Conservation (phyloP, 176 grass and related monocot species). For the Rhynchospora pubera region DNA sequence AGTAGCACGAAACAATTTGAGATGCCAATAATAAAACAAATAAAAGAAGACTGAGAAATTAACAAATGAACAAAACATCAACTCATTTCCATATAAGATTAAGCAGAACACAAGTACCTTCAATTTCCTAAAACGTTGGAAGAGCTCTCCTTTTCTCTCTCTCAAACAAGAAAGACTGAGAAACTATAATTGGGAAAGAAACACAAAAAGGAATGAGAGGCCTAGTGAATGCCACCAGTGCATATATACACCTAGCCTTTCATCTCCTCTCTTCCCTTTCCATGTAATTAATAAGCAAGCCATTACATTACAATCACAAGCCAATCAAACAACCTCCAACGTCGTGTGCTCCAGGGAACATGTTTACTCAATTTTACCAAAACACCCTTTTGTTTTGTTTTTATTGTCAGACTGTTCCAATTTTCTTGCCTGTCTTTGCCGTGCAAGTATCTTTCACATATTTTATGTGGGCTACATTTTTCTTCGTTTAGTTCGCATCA, state of each 20-base stretch:
- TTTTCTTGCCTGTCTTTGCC: neutral
- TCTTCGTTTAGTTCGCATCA: neutral
- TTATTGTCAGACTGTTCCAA: neutral
- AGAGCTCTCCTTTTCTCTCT: neutral
- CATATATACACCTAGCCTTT: neutral
- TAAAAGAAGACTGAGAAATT: neutral
- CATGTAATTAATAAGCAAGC: slow-evolving; percentile 24
- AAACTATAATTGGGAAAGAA: neutral
- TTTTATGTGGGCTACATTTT: slow-evolving; percentile 7
- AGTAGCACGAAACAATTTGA: neutral
- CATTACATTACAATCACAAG: neutral
- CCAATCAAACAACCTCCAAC: slow-evolving; percentile 6
- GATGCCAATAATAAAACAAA: neutral
- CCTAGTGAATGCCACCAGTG: slow-evolving; percentile 20
- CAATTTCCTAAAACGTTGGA: slow-evolving; percentile 2
- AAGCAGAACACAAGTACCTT: neutral
- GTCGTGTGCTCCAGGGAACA: slow-evolving; percentile 38
- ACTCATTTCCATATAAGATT: neutral
- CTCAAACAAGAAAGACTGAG: neutral
- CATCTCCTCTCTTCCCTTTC: neutral
- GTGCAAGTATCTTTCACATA: neutral
- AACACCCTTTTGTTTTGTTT: slow-evolving; percentile 25
- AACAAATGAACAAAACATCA: neutral
- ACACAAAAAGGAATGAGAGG: neutral
- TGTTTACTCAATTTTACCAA: slow-evolving; percentile 12